Evolutionary conservation across 2,329 filamentous ascomycete species (phyloP).

Genomic region (Xylaria multiplex): DNA sequence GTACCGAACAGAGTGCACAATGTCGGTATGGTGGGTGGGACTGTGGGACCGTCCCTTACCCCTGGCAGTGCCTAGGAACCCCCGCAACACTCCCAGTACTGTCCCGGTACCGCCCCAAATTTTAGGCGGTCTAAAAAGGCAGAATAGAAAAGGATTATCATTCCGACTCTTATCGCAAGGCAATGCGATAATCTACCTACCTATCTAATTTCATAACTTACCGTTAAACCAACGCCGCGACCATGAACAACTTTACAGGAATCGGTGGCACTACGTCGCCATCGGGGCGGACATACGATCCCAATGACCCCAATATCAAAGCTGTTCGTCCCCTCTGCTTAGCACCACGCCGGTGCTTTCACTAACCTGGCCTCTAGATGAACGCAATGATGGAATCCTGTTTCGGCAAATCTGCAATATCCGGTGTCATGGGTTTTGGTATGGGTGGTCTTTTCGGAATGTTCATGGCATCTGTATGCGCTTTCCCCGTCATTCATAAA

Average conservation of each 20-base stretch:
- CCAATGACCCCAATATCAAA: slow-evolving; percentile 64
- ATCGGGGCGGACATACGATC: slow-evolving; percentile 43
- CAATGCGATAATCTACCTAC: slow-evolving; percentile 12
- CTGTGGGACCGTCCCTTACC: no score
- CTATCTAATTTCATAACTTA: background rate
- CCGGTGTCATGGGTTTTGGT: slow-evolving; percentile 92
- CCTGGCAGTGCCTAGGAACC: background rate
- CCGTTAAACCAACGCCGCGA: slow-evolving; percentile 13
- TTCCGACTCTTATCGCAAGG: slow-evolving; percentile 33
- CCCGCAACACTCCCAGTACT: no score
- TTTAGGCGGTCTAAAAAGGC: slow-evolving; percentile 40
- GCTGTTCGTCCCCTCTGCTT: slow-evolving; percentile 51
- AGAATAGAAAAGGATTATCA: slow-evolving; percentile 44
- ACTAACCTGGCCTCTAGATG: slow-evolving; percentile 64
- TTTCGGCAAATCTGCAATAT: slow-evolving; percentile 85
- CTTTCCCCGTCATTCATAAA: slow-evolving; percentile 1
- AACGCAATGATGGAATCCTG: slow-evolving; percentile 91
- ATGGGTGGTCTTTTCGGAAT: slow-evolving; percentile 94
- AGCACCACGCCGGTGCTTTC: slow-evolving; percentile 7
- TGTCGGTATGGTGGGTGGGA: no score
- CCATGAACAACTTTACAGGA: slow-evolving; percentile 48
- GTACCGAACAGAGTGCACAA: no score
- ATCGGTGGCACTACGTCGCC: slow-evolving; percentile 38
- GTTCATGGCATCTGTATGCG: slow-evolving; percentile 93
- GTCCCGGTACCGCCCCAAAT: background rate